Base-by-base conservation (phyloP, 1,284 basidiomycete species). In the Sporisorium iseilematis-ciliati region DNA sequence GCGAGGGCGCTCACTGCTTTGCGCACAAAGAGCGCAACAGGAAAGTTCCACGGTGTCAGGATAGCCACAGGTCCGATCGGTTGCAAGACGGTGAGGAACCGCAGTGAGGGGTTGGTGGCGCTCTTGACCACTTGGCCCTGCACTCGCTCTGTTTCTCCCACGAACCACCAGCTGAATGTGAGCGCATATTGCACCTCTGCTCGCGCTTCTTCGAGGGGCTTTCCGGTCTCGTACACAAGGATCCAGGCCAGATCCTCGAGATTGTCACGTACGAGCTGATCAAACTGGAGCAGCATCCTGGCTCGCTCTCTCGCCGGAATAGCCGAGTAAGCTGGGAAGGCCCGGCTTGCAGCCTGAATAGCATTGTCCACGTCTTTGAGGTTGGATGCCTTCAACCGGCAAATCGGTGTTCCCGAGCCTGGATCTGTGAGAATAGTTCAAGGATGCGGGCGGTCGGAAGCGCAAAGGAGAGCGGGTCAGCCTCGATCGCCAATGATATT, bases 1-100 rank as follows among this genome's bases (percentile, higher is more conserved):
- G 95, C 87, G 12, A 99, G 89, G 18, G 94, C 94, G 43, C 94
- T 91, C 21, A 90, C 93, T n/a, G 95, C 87, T 85, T 96, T 96
- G 29, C 94, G 91, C 0, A 92, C 92, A 48, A 94, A 92, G 72
- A 84, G 81, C n/a, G 79, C 83, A n/a, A 79, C 75, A 7, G 83
- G 82, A 55, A 84, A 84, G 71, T 82, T 79, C 80, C 80, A 81
- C 1, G 82, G 82, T 35, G 80, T 85, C 71, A 88, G 86, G 61
- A 87, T 86, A 38, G 85, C 84, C 12, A 76, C 82, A 1, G 88
- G 87, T 14, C 95, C 95, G 67, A 97, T 87, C 8, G 95, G 95
- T 85, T 99, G 95, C 86, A 95, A 95, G 16, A 72, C 49, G 18
- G 93, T 92, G n/a, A 97, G 86, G 84, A 96, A 96, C 51, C 95